phyloP scores from a whole-genome alignment of 176 grass and related monocot species.

The Thinopyrum elongatum region DNA sequence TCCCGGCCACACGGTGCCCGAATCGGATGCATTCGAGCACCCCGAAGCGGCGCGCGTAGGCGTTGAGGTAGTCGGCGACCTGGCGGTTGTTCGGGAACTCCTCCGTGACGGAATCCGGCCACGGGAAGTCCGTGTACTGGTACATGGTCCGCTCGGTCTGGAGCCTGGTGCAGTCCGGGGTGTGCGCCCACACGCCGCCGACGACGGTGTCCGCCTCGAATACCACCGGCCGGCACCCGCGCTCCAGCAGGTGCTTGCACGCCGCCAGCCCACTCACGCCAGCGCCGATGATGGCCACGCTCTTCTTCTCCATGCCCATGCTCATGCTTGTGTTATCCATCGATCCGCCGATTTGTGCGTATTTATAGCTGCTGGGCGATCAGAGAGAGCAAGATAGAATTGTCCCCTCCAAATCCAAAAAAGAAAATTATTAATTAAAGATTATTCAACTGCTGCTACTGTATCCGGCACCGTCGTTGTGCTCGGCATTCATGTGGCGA shows the following conservation, averaged over 20 bases:
- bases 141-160: constrained; percentile 39
- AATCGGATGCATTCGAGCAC: constrained; percentile 56
- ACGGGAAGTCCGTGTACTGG: constrained; percentile 66
- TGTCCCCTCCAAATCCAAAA: no score
- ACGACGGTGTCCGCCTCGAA: constrained; percentile 39
- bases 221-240: constrained; percentile 47
- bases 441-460: no score
- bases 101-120: constrained; percentile 37
- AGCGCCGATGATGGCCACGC: constrained; percentile 51
- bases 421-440: no score
- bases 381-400: no score
- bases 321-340: no score
- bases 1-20: background rate
- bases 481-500: no score
- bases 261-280: constrained; percentile 57
- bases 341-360: no score
- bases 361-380: no score
- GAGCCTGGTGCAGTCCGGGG: constrained; percentile 37
- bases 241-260: constrained; percentile 57
- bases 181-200: constrained; percentile 57
- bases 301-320: constrained; percentile 11
- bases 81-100: constrained; percentile 33
- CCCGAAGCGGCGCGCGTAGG: constrained; percentile 73
- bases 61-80: constrained; percentile 54
- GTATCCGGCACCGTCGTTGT: no score